Base-by-base conservation (phyloP, 148 eudicot species). In the Amaranthus cruentus region DNA sequence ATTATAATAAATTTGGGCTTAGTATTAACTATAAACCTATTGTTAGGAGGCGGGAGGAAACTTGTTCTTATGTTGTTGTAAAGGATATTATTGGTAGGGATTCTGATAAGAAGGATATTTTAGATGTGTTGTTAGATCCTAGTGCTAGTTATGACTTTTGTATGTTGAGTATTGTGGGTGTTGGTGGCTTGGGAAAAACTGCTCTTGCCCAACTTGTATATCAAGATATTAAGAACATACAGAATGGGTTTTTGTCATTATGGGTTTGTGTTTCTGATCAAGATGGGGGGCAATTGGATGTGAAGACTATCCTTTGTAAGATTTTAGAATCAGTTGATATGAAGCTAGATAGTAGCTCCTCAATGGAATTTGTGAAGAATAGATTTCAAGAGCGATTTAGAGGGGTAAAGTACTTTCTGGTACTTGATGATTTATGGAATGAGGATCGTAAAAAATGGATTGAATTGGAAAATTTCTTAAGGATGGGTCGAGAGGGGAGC, bases 131-230 rank as follows among this genome's bases (percentile, higher is more conserved):
- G 56, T 5, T 74, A 51, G 48, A 65, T 63, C 42, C 55, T 6
- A 15, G 28, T 55, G 43, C 8, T 11, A 21, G 53, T 38, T 55
- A 18, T 5, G 44, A 78, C 72, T 4, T 72, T 18, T 18, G 66
- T 12, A 14, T 57, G 47, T 46, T 78, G 14, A 21, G 28, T 66
- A 66, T 79, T 4, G 81, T 79, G 4, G 81, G 81, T 3, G 66
- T 79, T 0, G 77, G 83, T 52, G 83, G 83, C 5, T 59, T 80
- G 18, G 83, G 83, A 6, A 80, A 80, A 62, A 80, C 83, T 6
- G 13, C 79, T 9, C 76, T 80, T 7, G 79, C 76, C 0, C 77
- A 72, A 15, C 76, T 75, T 59, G 73, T 80, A 10, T 75, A 11
- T 14, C 44, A 71, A 47, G 66, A 80, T 43, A 28, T 28, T 28